Base-by-base conservation (phyloP, 2,329 filamentous ascomycete genomes). In the Cordyceps tenuipes region DNA sequence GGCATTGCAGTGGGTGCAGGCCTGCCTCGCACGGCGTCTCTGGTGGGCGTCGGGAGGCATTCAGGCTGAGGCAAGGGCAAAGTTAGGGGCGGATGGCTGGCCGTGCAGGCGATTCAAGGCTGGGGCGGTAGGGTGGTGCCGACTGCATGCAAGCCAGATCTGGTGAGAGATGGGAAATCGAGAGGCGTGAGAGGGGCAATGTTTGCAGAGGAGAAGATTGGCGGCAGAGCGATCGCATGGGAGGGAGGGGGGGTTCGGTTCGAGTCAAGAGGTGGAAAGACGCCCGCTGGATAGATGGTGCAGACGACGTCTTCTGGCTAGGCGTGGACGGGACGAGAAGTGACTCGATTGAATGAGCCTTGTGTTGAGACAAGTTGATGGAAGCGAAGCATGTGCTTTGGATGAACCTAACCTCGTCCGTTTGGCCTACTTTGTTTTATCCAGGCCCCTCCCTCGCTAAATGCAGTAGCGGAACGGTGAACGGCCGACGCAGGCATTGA, bases 1-100 rank as follows among this genome's bases (percentile, higher is more conserved):
- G 17, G 63, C 56, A 49, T 68, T 67, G 61, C 66, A 67, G 23
- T 63, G 47, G 1, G 62, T 57, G 53, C 66, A 66, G 13, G 65
- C 65, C 43, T 66, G 66, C 21, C 63, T 57, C 12, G 65, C 65
- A 26, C 64, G 59, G 46, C 62, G 63, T 13, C 65, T 55, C 46
- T 59, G 58, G 26, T 60, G 58, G 26, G 44, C 31, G 44, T 60
- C 58, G 26, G 58, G 58, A 12, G 58, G 52, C 58, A 60, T 60
- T 19, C 10, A 19, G 19, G 19, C 17, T 29, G 21, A 3, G 34
- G 9, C n/a, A 34, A 34, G 2, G 34, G 34, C 29, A 29, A 10
- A 36, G 6, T 36, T 10, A 36, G 34, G 34, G 21, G 26, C 52
- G 36, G 51, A 4, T 19, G 36, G 34, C 15, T 15, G 17, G 7